A percentile compares a stretch with the other conserved stretches of the same genome.
Conservation (phyloP, 1,139 yeast species). For the Torulaspora pretoriensis region DNA sequence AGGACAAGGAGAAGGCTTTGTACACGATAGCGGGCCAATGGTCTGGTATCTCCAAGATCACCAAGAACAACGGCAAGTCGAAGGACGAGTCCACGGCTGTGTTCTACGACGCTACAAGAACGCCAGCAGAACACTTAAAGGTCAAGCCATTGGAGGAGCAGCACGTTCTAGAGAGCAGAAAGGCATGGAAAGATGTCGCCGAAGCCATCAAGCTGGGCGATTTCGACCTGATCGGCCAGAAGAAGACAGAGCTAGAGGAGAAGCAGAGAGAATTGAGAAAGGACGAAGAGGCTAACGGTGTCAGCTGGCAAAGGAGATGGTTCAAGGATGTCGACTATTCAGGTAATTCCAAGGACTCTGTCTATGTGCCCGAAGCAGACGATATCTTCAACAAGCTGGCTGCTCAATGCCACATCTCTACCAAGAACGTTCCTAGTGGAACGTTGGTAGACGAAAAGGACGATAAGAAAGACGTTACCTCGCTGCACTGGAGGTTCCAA, state of each 20-base stretch:
- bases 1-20: conserved; percentile 55
- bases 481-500: conserved; percentile 67
- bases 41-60: conserved; percentile 66
- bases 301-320: conserved; percentile 74
- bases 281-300: conserved; percentile 59
- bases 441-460: conserved; percentile 51
- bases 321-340: conserved; percentile 55
- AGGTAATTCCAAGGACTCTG: conserved; percentile 35
- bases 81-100: conserved; percentile 40
- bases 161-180: conserved; percentile 69
- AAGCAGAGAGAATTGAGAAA: conserved; percentile 77
- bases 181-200: conserved; percentile 84
- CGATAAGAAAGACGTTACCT: conserved; percentile 40
- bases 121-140: conserved; percentile 50
- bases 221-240: conserved; percentile 65
- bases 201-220: conserved; percentile 76
- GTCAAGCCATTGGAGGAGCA: conserved; percentile 81
- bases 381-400: conserved; percentile 53
- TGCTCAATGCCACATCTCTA: conserved; percentile 52
- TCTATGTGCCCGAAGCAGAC: conserved; percentile 25
- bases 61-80: conserved; percentile 24
- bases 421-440: conserved; percentile 66
- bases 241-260: conserved; percentile 75
- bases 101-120: conserved; percentile 66
- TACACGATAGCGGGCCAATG: conserved; percentile 87